Conservation (phyloP, 495 filamentous ascomycete species). For the Penicillium pulvis region DNA sequence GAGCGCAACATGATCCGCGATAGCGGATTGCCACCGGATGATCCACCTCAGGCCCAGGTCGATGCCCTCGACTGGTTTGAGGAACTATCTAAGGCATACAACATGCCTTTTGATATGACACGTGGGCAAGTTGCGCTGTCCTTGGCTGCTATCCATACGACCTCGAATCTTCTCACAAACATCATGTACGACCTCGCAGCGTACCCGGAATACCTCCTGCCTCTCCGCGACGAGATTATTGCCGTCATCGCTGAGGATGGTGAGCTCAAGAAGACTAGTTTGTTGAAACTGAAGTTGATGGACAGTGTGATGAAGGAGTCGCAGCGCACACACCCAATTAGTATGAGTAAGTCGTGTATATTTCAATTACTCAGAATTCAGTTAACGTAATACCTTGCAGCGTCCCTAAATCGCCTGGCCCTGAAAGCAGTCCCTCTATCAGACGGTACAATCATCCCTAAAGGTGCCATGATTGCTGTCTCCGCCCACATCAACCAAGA, state of each 20-base stretch:
- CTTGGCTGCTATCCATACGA: constrained; percentile 51
- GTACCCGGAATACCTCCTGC: constrained; percentile 38
- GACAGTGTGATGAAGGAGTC: constrained; percentile 46
- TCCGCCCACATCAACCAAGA: constrained; percentile 39
- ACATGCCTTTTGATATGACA: constrained; percentile 21
- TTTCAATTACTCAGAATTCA: background rate
- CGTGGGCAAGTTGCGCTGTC: constrained; percentile 35
- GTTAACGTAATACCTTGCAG: constrained; percentile 21
- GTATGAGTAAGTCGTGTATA: constrained; percentile 33
- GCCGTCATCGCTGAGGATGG: constrained; percentile 38
- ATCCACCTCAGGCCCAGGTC: constrained; percentile 20
- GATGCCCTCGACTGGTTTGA: constrained; percentile 43
- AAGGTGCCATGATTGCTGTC: constrained; percentile 38
- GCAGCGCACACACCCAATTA: constrained; percentile 33
- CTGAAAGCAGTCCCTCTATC: constrained; percentile 33
- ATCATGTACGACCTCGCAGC: constrained; percentile 44
- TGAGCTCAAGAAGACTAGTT: constrained; percentile 47
- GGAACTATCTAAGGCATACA: constrained; percentile 26
- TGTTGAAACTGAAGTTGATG: constrained; percentile 54
- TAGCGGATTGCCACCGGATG: constrained; percentile 26
- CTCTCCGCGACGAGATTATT: constrained; percentile 41
- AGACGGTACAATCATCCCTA: constrained; percentile 37
- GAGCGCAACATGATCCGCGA: constrained; percentile 26
- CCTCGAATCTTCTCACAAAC: constrained; percentile 40
- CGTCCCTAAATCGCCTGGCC: constrained; percentile 46